Base-by-base conservation (phyloP, 192 early-diverging fungal genomes). In the Coemansia sp. region DNA sequence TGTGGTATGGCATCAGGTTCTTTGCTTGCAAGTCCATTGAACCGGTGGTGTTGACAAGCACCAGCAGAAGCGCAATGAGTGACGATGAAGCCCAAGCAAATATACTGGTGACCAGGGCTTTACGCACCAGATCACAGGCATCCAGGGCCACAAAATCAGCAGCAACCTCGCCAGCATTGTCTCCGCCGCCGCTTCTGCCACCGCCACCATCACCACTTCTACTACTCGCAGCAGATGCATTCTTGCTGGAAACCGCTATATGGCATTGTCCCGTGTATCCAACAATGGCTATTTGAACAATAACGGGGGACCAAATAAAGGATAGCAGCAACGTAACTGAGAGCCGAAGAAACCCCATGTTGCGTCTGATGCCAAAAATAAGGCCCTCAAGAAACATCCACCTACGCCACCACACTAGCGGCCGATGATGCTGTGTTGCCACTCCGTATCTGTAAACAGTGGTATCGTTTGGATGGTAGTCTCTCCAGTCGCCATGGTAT, bases 351-450 rank as follows among this genome's bases (percentile, higher is more conserved):
- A 69, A 56, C 22, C 68, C 80, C 49, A 77, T 56, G 48, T 77
- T 77, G 15, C 75, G 74, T 49, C 62, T 74, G 1, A 77, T 40
- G 0, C 54, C 57, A 58, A 68, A 71, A 1, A 73, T 59, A n/a
- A 82, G 59, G 2, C 77, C 74, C 62, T 77, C 74, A 3, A 82
- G 8, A 58, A 67, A 43, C 65, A 62, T 62, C 68, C 74, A 74
- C 36, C 63, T 60, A 41, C 56, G 71, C 80, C 80, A 82, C 74
- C 68, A 82, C 15, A 67, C 26, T 6, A 64, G 47, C 10, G 61
- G 45, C 15, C 5, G 19, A 41, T 61, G 13, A 32, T 65, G 54
- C 8, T 40, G 19, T 39, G 57, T 16, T 41, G 16, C 49, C 56
- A 43, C 36, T 18, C 36, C 55, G 61, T 67, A 66, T 12, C 45